Percentiles rank a stretch among this genome's conserved stretches.
phyloP scores from a whole-genome alignment of 2,329 filamentous ascomycete genomes.

The Trichoderma aggressivum region DNA sequence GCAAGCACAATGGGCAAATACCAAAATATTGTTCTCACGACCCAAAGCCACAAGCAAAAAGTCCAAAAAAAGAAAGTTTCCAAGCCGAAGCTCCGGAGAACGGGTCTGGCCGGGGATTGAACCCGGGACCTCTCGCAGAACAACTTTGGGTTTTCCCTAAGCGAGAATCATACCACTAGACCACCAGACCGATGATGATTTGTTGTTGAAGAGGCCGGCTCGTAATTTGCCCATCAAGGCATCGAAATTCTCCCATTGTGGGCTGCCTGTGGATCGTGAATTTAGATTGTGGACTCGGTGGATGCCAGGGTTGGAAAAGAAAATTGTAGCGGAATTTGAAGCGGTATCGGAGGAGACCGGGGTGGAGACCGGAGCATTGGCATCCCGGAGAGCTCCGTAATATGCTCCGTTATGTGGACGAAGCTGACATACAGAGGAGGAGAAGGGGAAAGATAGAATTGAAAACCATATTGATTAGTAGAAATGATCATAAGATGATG shows the following conservation, averaged over 20 bases:
- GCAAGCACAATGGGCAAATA: neutral
- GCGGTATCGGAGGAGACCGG: conserved; percentile 10
- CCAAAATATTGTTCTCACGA: neutral
- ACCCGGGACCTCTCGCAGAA: conserved; percentile 45
- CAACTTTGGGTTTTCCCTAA: conserved; percentile 17
- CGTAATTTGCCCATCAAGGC: neutral
- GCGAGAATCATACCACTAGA: conserved; percentile 20
- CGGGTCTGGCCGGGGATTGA: conserved; percentile 46
- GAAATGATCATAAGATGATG: neutral
- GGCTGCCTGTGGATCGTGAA: neutral
- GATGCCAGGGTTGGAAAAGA: neutral
- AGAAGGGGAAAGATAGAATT: neutral
- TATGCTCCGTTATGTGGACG: neutral
- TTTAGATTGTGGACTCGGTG: conserved; percentile 1
- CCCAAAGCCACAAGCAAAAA: neutral
- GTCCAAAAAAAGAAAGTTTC: neutral
- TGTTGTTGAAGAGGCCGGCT: neutral
- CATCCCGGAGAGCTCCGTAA: conserved; percentile 2
- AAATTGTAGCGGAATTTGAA: neutral
- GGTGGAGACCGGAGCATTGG: neutral
- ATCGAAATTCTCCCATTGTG: neutral
- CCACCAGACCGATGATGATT: conserved; percentile 18
- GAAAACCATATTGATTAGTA: neutral
- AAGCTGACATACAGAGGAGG: neutral
- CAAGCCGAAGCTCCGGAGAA: neutral